Base-by-base conservation (phyloP, 1,139 yeast species). In the Candida sp. region DNA sequence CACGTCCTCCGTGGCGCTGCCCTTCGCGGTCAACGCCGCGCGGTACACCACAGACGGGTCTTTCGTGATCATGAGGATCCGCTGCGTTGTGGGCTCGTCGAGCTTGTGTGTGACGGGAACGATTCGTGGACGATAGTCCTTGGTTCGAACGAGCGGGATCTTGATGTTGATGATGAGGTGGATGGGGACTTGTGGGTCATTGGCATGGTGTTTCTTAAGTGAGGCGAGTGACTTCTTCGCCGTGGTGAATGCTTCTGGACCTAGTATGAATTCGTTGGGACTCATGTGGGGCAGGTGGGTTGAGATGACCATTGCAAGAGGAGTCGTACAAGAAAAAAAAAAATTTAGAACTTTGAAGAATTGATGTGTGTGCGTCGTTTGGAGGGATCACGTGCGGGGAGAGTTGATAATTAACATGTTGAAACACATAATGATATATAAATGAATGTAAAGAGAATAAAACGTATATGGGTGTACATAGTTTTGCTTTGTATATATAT, bases 51-150 rank as follows among this genome's bases (percentile, higher is more conserved):
- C 73, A 2, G 86, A 78, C 1, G 92, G 91, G 61, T 87, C 92
- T 58, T 86, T 87, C 5, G 92, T 85, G 11, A 88, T 77, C 33
- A 88, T 69, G 7, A 88, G 65, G 4, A 88, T 78, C 32, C 84
- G 72, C 51, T 80, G 72, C 32, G 76, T 78, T 26, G 74, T 78
- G 3, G 78, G 64, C 52, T 73, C 76, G 56, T 75, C 81, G 51
- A 82, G 67, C 50, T 80, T 75, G 54, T 81, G 72, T 0, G 81
- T 74, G n/a, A 88, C 56, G 2, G 90, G 88, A 37, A 88, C 77
- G 43, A 88, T 81, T 55, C 93, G 69, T 3, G 93, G 91, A 1
- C 82, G 76, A 55, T 80, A 78, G 57, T 86, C 91, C 52, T 80
- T 83, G 25, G 72, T 58, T 40, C 70, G 67, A 4, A 81, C 65